phyloP scores from a whole-genome alignment of 441 rosid species.

The Gossypium schwendimanii region DNA sequence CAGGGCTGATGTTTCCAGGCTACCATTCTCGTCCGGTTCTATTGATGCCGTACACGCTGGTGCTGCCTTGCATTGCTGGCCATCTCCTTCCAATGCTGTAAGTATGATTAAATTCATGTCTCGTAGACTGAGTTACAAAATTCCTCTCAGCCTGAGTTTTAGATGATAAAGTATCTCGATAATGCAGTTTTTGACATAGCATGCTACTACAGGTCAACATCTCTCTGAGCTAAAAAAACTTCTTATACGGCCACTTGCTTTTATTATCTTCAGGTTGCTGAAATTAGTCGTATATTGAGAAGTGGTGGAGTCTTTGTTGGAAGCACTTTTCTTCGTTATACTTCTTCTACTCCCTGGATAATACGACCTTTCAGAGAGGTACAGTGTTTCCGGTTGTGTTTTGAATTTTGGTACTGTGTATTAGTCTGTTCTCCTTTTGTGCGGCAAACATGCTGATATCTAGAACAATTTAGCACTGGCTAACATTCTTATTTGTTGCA shows the following conservation, averaged over 20 bases:
- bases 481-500: conserved; percentile 21
- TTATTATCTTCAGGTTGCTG: conserved; percentile 53
- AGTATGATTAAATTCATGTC: conserved; percentile 13
- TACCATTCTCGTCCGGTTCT: conserved; percentile 69
- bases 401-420: not conserved
- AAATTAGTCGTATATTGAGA: conserved; percentile 69
- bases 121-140: not conserved
- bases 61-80: conserved; percentile 93
- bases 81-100: conserved; percentile 88
- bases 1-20: conserved; percentile 85
- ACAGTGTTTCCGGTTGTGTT: not conserved
- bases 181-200: not conserved
- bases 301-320: conserved; percentile 91
- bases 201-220: not conserved
- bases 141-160: not conserved
- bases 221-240: not conserved
- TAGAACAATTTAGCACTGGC: not conserved
- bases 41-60: conserved; percentile 93
- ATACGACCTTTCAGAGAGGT: conserved; percentile 48
- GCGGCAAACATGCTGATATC: not conserved
- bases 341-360: conserved; percentile 46
- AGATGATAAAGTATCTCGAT: not conserved
- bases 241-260: not conserved
- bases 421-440: not conserved
- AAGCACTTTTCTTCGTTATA: conserved; percentile 72